Evolutionary conservation across 768 basidiomycete genomes (phyloP).

Genomic region (Atractiella rhizophila): DNA sequence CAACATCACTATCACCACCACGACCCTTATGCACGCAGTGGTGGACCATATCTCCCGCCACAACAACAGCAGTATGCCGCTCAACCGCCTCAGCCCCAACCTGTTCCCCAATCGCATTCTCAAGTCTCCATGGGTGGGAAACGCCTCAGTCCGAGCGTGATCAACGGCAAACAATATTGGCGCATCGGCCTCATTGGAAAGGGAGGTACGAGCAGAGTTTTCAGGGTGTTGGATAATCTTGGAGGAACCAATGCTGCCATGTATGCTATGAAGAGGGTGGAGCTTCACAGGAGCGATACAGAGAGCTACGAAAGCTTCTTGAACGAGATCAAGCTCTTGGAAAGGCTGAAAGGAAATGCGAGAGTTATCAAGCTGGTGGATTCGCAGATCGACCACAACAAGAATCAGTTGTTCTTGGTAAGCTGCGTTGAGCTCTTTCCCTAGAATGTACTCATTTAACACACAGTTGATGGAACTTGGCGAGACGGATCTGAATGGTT

Average conservation of each 20-base stretch:
- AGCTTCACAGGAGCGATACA: constrained; percentile 52
- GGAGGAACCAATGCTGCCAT: constrained; percentile 52
- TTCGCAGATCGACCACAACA: constrained; percentile 60
- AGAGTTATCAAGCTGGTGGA: constrained; percentile 78
- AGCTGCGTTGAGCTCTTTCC: constrained; percentile 1
- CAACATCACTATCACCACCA: background rate
- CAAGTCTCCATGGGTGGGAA: background rate
- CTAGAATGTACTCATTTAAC: background rate
- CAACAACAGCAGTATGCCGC: background rate
- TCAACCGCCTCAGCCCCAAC: background rate
- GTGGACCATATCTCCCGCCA: background rate
- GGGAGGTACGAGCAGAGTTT: constrained; percentile 89
- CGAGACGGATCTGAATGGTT: constrained; percentile 64
- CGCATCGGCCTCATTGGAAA: constrained; percentile 37
- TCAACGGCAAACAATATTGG: constrained; percentile 16
- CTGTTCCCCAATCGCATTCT: background rate
- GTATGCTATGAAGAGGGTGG: constrained; percentile 76
- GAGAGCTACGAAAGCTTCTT: constrained; percentile 79
- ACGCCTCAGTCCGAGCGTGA: background rate
- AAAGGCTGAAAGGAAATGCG: constrained; percentile 77
- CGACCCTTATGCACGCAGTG: background rate
- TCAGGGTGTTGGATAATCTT: constrained; percentile 56
- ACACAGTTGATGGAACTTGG: constrained; percentile 55
- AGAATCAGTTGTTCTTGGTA: constrained; percentile 45
- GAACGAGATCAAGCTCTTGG: constrained; percentile 83